phyloP scores from a whole-genome alignment of 495 filamentous ascomycete species.

The Penicillium manginii region DNA sequence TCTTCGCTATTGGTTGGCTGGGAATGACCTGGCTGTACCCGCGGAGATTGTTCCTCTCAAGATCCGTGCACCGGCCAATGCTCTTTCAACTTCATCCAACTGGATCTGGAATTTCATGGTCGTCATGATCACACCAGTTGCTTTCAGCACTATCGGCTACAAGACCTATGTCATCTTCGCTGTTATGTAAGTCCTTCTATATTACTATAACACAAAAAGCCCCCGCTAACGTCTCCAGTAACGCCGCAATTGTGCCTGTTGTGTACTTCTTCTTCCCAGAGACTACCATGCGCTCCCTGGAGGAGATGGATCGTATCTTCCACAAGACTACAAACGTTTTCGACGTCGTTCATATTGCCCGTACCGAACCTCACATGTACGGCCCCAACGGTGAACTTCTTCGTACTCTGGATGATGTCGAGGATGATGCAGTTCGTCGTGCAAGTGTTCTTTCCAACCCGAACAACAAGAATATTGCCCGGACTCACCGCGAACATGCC shows the following conservation, averaged over 20 bases:
- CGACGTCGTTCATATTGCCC: conserved; percentile 61
- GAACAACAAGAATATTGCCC: conserved; percentile 7
- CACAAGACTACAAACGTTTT: conserved; percentile 60
- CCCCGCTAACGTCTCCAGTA: conserved; percentile 43
- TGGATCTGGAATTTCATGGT: conserved; percentile 66
- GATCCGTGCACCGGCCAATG: conserved; percentile 68
- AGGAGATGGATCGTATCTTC: conserved; percentile 81
- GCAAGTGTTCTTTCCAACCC: conserved; percentile 33
- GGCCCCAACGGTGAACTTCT: conserved; percentile 71
- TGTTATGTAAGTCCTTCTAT: conserved; percentile 45
- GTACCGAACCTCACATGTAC: conserved; percentile 66
- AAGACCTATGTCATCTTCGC: conserved; percentile 74
- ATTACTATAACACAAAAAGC: background rate
- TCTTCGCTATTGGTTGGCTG: conserved; percentile 78
- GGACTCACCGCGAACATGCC: conserved; percentile 27
- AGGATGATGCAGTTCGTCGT: conserved; percentile 42
- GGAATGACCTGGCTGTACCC: conserved; percentile 75
- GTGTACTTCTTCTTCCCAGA: conserved; percentile 80
- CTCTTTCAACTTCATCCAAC: conserved; percentile 65
- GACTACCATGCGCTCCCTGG: conserved; percentile 71
- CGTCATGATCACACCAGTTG: conserved; percentile 67
- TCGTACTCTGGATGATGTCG: conserved; percentile 37
- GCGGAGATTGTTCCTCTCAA: conserved; percentile 69
- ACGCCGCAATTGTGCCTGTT: conserved; percentile 68
- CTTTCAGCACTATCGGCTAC: conserved; percentile 64